Evolutionary conservation across 177 flowering plant species (phyloP), one percentile per base, ranked within the genome.

Genomic region (Vitis hybrid): DNA sequence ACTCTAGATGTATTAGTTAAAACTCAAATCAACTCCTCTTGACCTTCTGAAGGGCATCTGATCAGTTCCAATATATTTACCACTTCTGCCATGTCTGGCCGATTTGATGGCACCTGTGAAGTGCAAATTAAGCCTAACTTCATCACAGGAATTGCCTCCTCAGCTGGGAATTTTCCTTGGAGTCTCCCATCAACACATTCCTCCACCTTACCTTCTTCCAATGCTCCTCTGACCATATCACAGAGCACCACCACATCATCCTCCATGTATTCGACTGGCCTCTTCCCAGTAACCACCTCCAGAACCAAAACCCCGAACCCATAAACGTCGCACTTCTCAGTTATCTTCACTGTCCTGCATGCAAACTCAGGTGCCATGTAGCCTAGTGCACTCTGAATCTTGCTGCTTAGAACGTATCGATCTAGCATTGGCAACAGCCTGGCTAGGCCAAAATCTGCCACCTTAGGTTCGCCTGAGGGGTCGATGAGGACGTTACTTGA

Each of bases 361-460:
- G 97, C 97, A 67, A 91, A 92, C 70, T 94, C 98, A 9, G 97
- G 98, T 11, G 97, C 98, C 97, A 92, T 89, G 84, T 94, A 94
- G 17, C 98, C 98, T 2, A 94, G 89, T 14, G 97, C 97, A 68
- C 98, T 94, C 82, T 94, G 98, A 35, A 94, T 86, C 84, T 93
- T 92, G 89, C 97, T 89, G 82, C 97, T 92, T 49, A 94, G 63
- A 21, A 92, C 88, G 63, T 88, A 88, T 3, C 93, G 91, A 61
- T 94, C 98, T n/a, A 92, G 79, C 87, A 83, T 82, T 1, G 98
- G 97, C 67, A 94, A 71, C 60, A 94, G 68, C 71, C 87, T 84
- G 15, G 94, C 98, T 54, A 94, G 74, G 51, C 97, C 97, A 75
- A 80, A 94, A 72, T 94, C 98, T 61, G 88, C 97, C 8, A 94